These are phyloP conservation scores for Cicer bijugum DNA, from an alignment of 306 rosid species.

Conservation along the genomic window DNA sequence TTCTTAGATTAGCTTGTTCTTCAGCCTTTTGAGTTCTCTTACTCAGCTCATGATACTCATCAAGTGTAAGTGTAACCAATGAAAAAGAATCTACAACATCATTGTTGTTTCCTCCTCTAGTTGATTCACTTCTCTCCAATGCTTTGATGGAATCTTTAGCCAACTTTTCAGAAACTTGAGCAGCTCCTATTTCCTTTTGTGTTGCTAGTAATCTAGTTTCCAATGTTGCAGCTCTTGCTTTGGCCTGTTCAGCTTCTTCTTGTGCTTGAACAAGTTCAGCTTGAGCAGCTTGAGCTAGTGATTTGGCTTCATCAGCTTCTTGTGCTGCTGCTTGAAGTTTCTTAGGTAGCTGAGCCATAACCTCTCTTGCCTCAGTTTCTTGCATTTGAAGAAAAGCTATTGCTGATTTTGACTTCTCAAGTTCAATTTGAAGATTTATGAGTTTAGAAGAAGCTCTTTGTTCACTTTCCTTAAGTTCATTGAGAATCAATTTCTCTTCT, in stretches of 20 bases:
- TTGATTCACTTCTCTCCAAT: slow-evolving; percentile 73
- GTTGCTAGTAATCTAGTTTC: slow-evolving; percentile 72
- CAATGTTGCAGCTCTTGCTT: slow-evolving; percentile 66
- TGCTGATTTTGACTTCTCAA: slow-evolving; percentile 67
- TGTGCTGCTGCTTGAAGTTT: slow-evolving; percentile 70
- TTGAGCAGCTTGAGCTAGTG: slow-evolving; percentile 57
- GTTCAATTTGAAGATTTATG: slow-evolving; percentile 64
- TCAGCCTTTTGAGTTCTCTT: slow-evolving; percentile 73
- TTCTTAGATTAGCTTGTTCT: slow-evolving; percentile 68
- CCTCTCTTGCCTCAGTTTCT: slow-evolving; percentile 67
- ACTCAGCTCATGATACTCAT: slow-evolving; percentile 80
- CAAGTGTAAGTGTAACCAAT: slow-evolving; percentile 66
- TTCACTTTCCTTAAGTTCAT: slow-evolving; percentile 65
- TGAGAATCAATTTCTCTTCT: slow-evolving; percentile 66
- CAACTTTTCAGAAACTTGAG: slow-evolving; percentile 73
- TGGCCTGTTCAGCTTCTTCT: slow-evolving; percentile 77
- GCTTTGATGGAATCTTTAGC: slow-evolving; percentile 79
- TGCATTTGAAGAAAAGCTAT: slow-evolving; percentile 65
- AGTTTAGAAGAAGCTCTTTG: slow-evolving; percentile 68
- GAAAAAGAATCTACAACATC: slow-evolving; percentile 54
- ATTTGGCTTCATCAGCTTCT: slow-evolving; percentile 77
- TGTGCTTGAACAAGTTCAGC: slow-evolving; percentile 63
- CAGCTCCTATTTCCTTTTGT: slow-evolving; percentile 75
- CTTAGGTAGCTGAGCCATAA: slow-evolving; percentile 70
- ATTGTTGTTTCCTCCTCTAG: slow-evolving; percentile 33